Evolutionary conservation across 2,329 filamentous ascomycete species (phyloP), one percentile per base, ranked within the genome.

Genomic region (Aspergillus hortae): DNA sequence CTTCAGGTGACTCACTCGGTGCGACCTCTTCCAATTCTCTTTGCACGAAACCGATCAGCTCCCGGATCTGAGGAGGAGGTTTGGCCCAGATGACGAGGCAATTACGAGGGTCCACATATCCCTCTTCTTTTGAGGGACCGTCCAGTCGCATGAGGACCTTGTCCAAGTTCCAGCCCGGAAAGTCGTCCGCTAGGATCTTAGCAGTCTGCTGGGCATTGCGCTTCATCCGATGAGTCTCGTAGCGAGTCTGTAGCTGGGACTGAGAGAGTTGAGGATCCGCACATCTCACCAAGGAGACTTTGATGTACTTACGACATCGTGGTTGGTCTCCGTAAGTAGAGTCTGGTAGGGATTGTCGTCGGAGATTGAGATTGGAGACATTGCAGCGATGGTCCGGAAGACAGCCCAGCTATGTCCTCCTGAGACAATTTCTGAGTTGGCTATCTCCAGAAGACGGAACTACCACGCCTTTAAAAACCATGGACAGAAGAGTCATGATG

Each of bases 61-160:
- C 72, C 42, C 86, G 77, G 19, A 95, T 75, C 54, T 85, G 82
- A 42, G 82, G 71, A 0, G 90, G 86, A 11, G 91, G 91, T 9
- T 90, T 79, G 1, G 88, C 89, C 92, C 91, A 96, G 64, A 95
- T 85, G 1, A 91, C 88, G 15, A 96, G 78, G 67, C 90, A 92
- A 65, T 95, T 80, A 35, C 91, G 78, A 44, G 84, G 81, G 67
- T 96, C 91, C 47, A 77, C 68, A 64, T 86, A 95, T 1, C 83
- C 85, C 1, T 87, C 87, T 60, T 90, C 81, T 32, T 87, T 73
- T 1, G 75, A 69, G 1, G 81, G 80, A 21, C 86, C 79, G 60
- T 86, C 81, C 23, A 95, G 75, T 45, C 85, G 84, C 48, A 85
- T 74, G 1, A 96, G 79, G 49, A 89, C 84, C 1, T 85, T 82